Percentiles rank a stretch among this genome's conserved stretches.
Evolutionary conservation across 2,329 filamentous ascomycete genomes (phyloP).

Genomic region (Colletotrichum coccodes): DNA sequence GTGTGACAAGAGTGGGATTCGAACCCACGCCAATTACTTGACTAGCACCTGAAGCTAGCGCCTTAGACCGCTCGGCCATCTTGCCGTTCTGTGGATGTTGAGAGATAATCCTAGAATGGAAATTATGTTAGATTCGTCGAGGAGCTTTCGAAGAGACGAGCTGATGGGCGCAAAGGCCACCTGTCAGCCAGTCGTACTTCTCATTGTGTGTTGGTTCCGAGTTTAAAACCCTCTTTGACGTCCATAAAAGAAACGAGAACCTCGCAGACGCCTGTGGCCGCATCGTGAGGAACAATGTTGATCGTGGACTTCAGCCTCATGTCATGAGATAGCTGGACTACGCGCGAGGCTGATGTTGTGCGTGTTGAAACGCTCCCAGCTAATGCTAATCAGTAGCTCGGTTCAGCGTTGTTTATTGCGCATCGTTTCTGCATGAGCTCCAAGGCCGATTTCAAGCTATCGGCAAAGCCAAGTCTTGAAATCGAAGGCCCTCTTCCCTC

Average conservation of each 20-base stretch:
- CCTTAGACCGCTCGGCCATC: conserved; percentile 34
- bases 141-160: neutral
- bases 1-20: conserved; percentile 30
- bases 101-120: fast-evolving
- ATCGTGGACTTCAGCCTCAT: neutral
- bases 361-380: neutral
- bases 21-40: conserved; percentile 31
- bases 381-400: too few relatives aligned
- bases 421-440: neutral
- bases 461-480: too few relatives aligned
- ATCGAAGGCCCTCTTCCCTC: too few relatives aligned
- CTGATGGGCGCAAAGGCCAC: neutral
- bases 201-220: neutral
- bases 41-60: conserved; percentile 34
- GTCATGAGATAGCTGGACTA: neutral
- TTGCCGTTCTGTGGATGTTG: neutral
- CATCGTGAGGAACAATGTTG: neutral
- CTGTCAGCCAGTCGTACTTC: neutral
- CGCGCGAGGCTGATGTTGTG: neutral
- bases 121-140: neutral
- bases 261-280: neutral
- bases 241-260: neutral
- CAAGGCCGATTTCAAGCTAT: neutral
- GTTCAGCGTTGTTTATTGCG: neutral
- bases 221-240: neutral